Percentiles rank a stretch among this genome's conserved stretches.
Conservation (phyloP, 2,329 filamentous ascomycete species). For the Fusarium devonianum region DNA sequence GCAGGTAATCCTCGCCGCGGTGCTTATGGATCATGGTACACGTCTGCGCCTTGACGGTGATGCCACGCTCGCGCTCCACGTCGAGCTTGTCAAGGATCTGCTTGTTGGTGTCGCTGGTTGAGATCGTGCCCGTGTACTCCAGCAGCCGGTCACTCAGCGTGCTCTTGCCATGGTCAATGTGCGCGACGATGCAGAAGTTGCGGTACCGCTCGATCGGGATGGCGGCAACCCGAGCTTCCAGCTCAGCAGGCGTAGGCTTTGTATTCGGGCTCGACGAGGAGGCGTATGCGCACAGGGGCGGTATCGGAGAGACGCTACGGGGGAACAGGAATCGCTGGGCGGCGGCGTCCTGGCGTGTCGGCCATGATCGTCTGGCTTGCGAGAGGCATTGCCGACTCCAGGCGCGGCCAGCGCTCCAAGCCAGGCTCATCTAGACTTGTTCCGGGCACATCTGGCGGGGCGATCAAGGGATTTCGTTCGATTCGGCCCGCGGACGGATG, state of each 20-base stretch:
- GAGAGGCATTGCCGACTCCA: constrained; percentile 48
- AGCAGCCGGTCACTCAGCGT: constrained; percentile 92
- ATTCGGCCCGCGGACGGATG: constrained; percentile 15
- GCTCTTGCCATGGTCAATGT: constrained; percentile 98
- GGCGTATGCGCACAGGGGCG: constrained; percentile 15
- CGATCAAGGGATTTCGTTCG: not conserved
- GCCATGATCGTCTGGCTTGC: constrained; percentile 32
- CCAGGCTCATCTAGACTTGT: constrained; percentile 47
- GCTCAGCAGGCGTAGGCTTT: constrained; percentile 45
- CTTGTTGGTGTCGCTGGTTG: constrained; percentile 81
- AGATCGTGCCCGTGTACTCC: constrained; percentile 92
- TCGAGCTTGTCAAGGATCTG: constrained; percentile 97
- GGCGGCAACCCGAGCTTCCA: constrained; percentile 66
- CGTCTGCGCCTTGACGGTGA: constrained; percentile 98
- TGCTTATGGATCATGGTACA: constrained; percentile 97
- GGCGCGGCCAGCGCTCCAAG: constrained; percentile 47
- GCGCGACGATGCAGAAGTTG: constrained; percentile 98
- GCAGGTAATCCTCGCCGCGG: constrained; percentile 84
- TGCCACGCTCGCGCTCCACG: constrained; percentile 93
- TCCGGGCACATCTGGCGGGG: constrained; percentile 34
- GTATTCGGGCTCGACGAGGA: constrained; percentile 16
- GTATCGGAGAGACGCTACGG: not conserved
- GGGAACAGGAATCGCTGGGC: constrained; percentile 12
- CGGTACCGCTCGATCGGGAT: constrained; percentile 83
- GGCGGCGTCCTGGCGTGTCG: constrained; percentile 9